phyloP scores from a whole-genome alignment of 2,329 filamentous ascomycete species.

The Colletotrichum liriopes region DNA sequence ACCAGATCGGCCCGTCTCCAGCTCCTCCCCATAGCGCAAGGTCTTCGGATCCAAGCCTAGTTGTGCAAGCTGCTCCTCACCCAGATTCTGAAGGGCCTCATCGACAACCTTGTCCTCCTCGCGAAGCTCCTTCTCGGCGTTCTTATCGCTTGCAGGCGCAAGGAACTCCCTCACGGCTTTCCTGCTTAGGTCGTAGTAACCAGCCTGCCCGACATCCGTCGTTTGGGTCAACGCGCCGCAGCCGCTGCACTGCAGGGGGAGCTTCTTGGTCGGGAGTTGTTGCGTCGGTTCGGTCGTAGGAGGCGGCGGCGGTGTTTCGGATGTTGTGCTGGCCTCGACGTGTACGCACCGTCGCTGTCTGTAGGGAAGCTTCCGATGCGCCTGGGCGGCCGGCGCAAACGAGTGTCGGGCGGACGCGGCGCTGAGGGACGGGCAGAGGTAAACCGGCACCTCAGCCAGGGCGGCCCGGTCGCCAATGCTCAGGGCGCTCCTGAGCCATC shows the following conservation, averaged over 20 bases:
- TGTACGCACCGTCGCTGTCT: slow-evolving; percentile 50
- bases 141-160: slow-evolving; percentile 49
- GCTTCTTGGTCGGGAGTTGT: slow-evolving; percentile 40
- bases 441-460: slow-evolving; percentile 60
- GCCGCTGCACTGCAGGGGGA: slow-evolving; percentile 74
- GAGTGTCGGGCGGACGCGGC: slow-evolving; percentile 11
- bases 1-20: slow-evolving; percentile 39
- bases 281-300: slow-evolving; percentile 14
- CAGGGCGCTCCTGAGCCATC: slow-evolving; percentile 61
- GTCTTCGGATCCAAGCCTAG: slow-evolving; percentile 63
- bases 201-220: slow-evolving; percentile 64
- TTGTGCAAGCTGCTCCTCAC: slow-evolving; percentile 58
- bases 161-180: slow-evolving; percentile 68
- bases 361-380: slow-evolving; percentile 34
- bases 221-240: slow-evolving; percentile 78
- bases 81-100: slow-evolving; percentile 60
- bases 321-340: slow-evolving; percentile 13
- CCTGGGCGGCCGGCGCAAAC: slow-evolving; percentile 44
- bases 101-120: slow-evolving; percentile 65
- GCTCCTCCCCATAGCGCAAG: slow-evolving; percentile 52
- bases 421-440: slow-evolving; percentile 59
- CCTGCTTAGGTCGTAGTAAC: slow-evolving; percentile 69
- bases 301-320: slow-evolving; percentile 6
- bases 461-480: slow-evolving; percentile 57
- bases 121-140: slow-evolving; percentile 38